Base-by-base conservation (phyloP, 768 basidiomycete genomes). In the Mycena floridula region DNA sequence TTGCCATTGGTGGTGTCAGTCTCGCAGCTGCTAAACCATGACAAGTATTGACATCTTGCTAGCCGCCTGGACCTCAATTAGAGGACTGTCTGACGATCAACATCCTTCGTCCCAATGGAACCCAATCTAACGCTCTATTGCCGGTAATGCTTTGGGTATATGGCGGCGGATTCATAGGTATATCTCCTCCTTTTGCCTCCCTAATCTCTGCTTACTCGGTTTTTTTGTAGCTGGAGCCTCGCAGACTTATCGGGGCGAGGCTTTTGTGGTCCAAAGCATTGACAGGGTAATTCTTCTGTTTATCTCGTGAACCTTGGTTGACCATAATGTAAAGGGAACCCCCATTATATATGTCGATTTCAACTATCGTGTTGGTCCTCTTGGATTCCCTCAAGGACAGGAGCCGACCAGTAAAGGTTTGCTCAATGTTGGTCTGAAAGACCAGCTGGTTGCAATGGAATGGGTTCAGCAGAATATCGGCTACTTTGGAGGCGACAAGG, bases 311-410 rank as follows among this genome's bases (percentile, higher is more conserved):
- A 26, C 3, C 20, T 24, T 16, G 21, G 40, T 42, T 16, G 9
- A 15, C n/a, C 13, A 13, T 23, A 6, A 25, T 4, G n/a, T n/a
- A 18, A 25, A 66, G 69, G 67, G 67, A 5, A 66, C 67, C 23
- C 75, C 77, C 13, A 46, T 77, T 44, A 62, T 70, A 16, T 67
- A 63, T 43, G 68, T 70, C 59, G n/a, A n/a, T n/a, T n/a, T n/a
- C n/a, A n/a, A n/a, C n/a, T n/a, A n/a, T n/a, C n/a, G n/a, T n/a
- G n/a, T 77, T 1, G 70, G 68, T 5, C 66, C 72, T 37, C 65
- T 76, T 15, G 74, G 76, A 2, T 75, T 67, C 39, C 61, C 70
- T 20, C 62, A 65, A 52, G 68, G 70, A 3, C 50, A 56, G n/a
- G n/a, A n/a, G n/a, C 41, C 51, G 7, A 27, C 36, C 4, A 40